Base-by-base conservation (phyloP, 2,329 filamentous ascomycete species). In the Capronia americana region DNA sequence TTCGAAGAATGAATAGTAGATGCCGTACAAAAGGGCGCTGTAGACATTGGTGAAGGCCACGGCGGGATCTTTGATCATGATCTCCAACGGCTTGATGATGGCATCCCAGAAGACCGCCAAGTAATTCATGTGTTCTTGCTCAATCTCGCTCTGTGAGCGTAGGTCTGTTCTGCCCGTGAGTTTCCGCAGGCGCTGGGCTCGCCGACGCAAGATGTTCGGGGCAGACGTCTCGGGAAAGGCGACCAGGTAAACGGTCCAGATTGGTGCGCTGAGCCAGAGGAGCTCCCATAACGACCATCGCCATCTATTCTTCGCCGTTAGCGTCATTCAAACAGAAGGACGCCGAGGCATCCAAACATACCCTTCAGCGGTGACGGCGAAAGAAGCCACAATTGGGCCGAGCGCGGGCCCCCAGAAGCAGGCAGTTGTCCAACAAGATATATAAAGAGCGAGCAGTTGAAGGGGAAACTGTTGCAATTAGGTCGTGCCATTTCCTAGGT, bases 141-240 rank as follows among this genome's bases (percentile, higher is more conserved):
- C 84, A 66, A 91, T 86, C 75, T 91, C 88, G 60, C 83, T 85
- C 73, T 90, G 86, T 0, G 86, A 84, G 76, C 84, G 83, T 75
- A 90, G 85, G 20, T 77, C 75, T 3, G 76, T 69, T 70, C 84
- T 82, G 14, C 86, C 86, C 0, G 86, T 88, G 34, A 85, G 77
- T 72, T 83, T 86, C 61, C 89, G 83, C 3, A 91, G 82, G 17
- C 88, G 85, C 55, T 78, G 74, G 2, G 88, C 87, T 14, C 88
- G 86, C 24, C 83, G 84, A 53, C 87, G 81, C 3, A 90, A 83
- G 71, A 90, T 87, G 67, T 82, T 88, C 2, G 83, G 78, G 0
- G 82, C 75, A 61, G 80, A 85, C 0, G 88, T 91, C 78, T 91
- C 88, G 0, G 89, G 89, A 14, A 90, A 82, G 68, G 86, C 81